Evolutionary conservation across 345 rosid genomes (phyloP).

Genomic region (Xanthoceras sorbifolium): DNA sequence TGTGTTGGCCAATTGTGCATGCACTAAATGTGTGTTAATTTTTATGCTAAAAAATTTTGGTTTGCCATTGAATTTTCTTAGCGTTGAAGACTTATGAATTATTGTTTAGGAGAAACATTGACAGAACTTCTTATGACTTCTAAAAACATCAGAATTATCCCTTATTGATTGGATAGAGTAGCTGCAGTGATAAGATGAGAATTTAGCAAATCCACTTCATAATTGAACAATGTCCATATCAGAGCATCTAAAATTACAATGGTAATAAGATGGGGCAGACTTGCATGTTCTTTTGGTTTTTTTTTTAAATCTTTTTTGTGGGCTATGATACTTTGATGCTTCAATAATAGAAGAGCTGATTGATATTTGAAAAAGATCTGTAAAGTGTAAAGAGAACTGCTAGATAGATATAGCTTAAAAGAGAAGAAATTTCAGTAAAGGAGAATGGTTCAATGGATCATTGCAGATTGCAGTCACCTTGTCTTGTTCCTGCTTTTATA

Average conservation of each 20-base stretch:
- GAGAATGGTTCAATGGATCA: background rate
- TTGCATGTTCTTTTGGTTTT: background rate
- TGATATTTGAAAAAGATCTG: background rate
- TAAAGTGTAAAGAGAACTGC: background rate
- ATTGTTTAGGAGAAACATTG: background rate
- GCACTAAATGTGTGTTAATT: background rate
- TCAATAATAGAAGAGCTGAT: background rate
- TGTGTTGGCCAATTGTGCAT: background rate
- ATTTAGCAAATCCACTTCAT: background rate
- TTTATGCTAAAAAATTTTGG: background rate
- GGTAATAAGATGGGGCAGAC: background rate
- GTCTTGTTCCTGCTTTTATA: background rate
- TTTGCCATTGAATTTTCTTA: conserved; percentile 5
- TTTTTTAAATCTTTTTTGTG: background rate
- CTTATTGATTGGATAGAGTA: too few relatives aligned
- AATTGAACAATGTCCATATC: background rate
- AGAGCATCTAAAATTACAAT: background rate
- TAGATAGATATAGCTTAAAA: background rate
- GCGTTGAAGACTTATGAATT: background rate
- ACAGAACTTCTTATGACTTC: background rate
- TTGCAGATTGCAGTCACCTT: background rate
- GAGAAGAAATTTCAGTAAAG: background rate
- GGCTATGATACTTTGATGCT: background rate
- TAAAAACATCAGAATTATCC: too few relatives aligned
- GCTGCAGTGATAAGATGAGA: too few relatives aligned